Evolutionary conservation across 2,329 filamentous ascomycete genomes (phyloP).

Genomic region (Aureobasidium melanogenum): DNA sequence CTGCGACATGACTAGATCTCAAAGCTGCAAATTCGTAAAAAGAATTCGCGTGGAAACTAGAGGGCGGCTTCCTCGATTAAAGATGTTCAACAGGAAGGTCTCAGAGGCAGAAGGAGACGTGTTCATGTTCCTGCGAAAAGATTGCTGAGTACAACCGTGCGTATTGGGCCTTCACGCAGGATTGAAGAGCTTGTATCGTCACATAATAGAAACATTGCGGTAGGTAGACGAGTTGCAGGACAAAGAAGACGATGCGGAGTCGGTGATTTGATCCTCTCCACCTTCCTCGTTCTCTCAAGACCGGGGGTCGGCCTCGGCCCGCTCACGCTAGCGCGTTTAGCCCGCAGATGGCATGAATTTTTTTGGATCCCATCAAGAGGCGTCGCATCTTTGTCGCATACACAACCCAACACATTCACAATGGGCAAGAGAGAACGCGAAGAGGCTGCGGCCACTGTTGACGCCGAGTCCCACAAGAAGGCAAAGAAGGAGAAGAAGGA

Average conservation of each 20-base stretch:
- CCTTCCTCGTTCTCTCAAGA: neutral
- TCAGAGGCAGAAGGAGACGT: neutral
- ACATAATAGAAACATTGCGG: neutral
- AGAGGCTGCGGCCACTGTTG: conserved; percentile 16
- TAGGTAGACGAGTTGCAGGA: neutral
- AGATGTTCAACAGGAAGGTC: neutral
- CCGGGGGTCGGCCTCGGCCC: conserved; percentile 3
- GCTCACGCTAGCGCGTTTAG: neutral
- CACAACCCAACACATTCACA: neutral
- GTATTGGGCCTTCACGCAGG: neutral
- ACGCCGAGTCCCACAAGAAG: conserved; percentile 17
- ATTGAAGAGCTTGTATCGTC: neutral
- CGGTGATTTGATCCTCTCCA: conserved; percentile 1
- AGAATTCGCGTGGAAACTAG: neutral
- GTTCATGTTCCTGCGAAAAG: neutral
- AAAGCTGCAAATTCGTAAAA: neutral
- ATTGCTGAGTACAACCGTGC: neutral
- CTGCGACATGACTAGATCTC: neutral
- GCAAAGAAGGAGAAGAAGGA: conserved; percentile 28
- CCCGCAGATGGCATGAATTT: neutral
- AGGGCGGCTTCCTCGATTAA: neutral
- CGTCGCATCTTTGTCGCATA: conserved; percentile 2
- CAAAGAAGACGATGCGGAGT: conserved; percentile 9
- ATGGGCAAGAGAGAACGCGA: conserved; percentile 25
- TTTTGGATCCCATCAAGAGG: neutral